These are phyloP conservation scores for Nitzschia putrida DNA, from an alignment of 108 stramenopile species.

Conservation along the genomic window DNA sequence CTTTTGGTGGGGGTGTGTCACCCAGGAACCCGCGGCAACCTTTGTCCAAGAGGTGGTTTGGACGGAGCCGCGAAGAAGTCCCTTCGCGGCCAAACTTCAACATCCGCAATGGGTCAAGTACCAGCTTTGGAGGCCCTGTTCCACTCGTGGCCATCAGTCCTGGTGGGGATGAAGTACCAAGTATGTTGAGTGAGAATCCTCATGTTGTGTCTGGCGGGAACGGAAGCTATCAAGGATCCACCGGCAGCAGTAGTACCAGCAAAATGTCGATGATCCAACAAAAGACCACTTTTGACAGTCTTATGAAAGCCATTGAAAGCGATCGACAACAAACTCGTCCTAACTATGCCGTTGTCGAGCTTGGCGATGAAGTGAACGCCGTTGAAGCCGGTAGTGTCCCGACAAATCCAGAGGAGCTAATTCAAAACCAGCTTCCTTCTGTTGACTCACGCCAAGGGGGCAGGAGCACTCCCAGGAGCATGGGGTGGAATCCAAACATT, in stretches of 20 bases:
- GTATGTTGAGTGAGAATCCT: too few relatives aligned
- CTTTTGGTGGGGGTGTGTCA: not conserved
- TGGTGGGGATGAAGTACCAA: too few relatives aligned
- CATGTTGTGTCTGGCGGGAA: too few relatives aligned
- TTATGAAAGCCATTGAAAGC: slow-evolving; percentile 17
- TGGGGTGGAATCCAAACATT: too few relatives aligned
- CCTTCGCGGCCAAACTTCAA: not conserved
- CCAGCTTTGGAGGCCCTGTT: not conserved
- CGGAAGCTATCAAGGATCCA: too few relatives aligned
- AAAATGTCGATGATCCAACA: slow-evolving; percentile 14
- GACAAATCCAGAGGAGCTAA: not conserved
- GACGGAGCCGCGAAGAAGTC: slow-evolving; percentile 8
- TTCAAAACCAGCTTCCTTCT: too few relatives aligned
- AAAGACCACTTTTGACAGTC: slow-evolving; percentile 17
- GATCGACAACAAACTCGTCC: slow-evolving; percentile 1
- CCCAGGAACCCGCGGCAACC: slow-evolving; percentile 5
- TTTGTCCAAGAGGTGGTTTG: slow-evolving; percentile 13
- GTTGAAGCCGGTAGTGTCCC: not conserved
- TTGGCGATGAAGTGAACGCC: slow-evolving; percentile 15
- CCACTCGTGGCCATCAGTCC: too few relatives aligned
- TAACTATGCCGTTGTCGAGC: slow-evolving; percentile 22
- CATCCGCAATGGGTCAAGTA: not conserved
- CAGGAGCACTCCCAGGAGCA: too few relatives aligned
- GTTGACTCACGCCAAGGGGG: too few relatives aligned
- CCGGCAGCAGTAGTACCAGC: not conserved